Evolutionary conservation across 2,329 filamentous ascomycete genomes (phyloP), one percentile per base, ranked within the genome.

Genomic region (Diplodia seriata): DNA sequence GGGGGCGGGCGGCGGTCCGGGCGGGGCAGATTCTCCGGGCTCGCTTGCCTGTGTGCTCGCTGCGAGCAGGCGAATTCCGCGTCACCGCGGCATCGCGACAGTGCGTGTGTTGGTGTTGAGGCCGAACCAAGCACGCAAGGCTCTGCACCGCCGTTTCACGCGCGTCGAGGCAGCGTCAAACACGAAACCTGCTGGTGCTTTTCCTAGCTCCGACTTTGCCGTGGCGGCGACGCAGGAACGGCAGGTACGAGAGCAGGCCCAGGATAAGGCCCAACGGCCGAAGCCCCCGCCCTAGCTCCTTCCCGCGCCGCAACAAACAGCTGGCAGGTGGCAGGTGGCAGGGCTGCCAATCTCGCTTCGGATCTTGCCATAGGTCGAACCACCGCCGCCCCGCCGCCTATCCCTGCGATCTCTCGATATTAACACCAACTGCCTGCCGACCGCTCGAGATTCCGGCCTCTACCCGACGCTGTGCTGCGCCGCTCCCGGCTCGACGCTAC

Each of bases 311-410:
- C 33, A 47, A 33, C 56, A 29, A 47, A 49, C 56, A 29, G 56
- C 18, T 47, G 38, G 38, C 56, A 26, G 23, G 23, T 2, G 23
- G 23, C 56, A 29, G 56, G 9, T 47, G 38, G 38, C 56, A 43
- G 23, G 54, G 54, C 54, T n/a, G 40, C 36, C 61, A 64, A 64
- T 64, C 61, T 64, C 61, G 61, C 59, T 63, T 64, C 56, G 56
- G 56, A 61, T 31, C 56, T 61, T 61, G 57, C 57, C 40, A 61
- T 14, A n/a, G 5, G 38, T 64, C 61, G 49, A 40, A 64, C 61
- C 47, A 64, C 61, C 31, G n/a, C 18, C 1, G 57, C 57, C 57
- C 57, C 57, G 57, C 57, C 23, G 57, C 29, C 38, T 61, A 50
- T 36, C 40, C 57, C 26, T 61, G 40, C 57, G 57, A 61, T 61